Evolutionary conservation across 1,139 yeast genomes (phyloP).

Genomic region (Pichia sp.): DNA sequence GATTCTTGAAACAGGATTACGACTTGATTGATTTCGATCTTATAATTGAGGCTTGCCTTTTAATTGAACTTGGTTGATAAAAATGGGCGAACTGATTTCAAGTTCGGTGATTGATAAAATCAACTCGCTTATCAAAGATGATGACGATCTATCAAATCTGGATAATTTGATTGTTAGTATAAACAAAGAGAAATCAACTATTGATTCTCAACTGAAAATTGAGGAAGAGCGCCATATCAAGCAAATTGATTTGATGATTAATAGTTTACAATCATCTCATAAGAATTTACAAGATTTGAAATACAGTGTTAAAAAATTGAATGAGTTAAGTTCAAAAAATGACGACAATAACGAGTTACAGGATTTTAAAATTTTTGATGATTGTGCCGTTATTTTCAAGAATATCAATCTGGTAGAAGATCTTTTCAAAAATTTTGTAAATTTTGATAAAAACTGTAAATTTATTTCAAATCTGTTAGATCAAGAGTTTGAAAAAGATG

Average conservation of each 20-base stretch:
- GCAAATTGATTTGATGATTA: slow-evolving; percentile 15
- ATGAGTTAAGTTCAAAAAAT: slow-evolving; percentile 41
- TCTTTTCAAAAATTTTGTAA: slow-evolving; percentile 55
- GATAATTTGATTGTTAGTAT: slow-evolving; percentile 36
- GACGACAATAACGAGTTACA: not conserved
- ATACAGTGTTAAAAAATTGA: slow-evolving; percentile 50
- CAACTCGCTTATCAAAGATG: slow-evolving; percentile 37
- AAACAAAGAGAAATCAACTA: slow-evolving; percentile 38
- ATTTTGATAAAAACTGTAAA: slow-evolving; percentile 44
- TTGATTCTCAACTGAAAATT: slow-evolving; percentile 38
- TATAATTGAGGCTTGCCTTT: too few species aligned
- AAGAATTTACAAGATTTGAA: slow-evolving; percentile 40
- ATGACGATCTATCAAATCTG: slow-evolving; percentile 44
- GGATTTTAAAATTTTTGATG: slow-evolving; percentile 33
- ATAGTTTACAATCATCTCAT: slow-evolving; percentile 27
- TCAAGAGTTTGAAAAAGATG: slow-evolving; percentile 41
- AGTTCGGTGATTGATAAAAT: slow-evolving; percentile 21
- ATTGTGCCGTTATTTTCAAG: slow-evolving; percentile 61
- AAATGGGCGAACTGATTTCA: slow-evolving; percentile 2
- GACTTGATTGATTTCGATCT: too few species aligned
- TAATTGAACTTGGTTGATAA: not conserved
- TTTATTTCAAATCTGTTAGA: slow-evolving; percentile 47
- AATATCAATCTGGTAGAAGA: slow-evolving; percentile 62
- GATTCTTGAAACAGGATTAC: too few species aligned
- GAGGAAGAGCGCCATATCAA: slow-evolving; percentile 31